Conservation (phyloP, 2,329 filamentous ascomycete species). For the Pseudocercospora ulei region DNA sequence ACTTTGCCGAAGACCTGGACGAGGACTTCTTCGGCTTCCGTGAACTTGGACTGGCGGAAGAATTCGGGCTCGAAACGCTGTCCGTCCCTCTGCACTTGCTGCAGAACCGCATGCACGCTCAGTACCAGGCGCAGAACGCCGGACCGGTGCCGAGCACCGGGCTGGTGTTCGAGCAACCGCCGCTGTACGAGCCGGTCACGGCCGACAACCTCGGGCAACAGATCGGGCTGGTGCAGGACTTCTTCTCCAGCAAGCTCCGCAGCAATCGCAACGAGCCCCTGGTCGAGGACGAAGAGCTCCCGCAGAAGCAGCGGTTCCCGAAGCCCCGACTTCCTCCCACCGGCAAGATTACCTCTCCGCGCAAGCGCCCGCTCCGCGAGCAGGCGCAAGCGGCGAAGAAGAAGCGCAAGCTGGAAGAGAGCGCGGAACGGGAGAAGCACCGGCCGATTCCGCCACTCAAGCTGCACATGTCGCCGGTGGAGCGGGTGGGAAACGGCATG, state of each 20-base stretch:
- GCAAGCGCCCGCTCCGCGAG: conserved; percentile 72
- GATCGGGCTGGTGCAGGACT: conserved; percentile 80
- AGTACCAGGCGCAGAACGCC: conserved; percentile 67
- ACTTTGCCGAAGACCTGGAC: conserved; percentile 94
- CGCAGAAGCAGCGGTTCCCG: conserved; percentile 71
- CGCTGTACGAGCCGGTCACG: conserved; percentile 66
- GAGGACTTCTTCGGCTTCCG: conserved; percentile 99
- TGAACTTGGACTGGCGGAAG: conserved; percentile 80
- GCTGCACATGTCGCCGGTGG: conserved; percentile 37
- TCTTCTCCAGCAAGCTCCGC: conserved; percentile 81
- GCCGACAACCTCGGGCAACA: conserved; percentile 66
- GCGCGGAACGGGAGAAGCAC: conserved; percentile 33
- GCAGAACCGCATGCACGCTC: conserved; percentile 78
- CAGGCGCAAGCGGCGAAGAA: conserved; percentile 78
- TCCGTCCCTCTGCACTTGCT: conserved; percentile 89
- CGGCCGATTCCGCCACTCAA: conserved; percentile 47
- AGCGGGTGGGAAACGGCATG: conserved; percentile 39
- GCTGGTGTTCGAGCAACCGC: conserved; percentile 57
- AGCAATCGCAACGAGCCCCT: conserved; percentile 73
- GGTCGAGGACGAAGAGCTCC: conserved; percentile 88
- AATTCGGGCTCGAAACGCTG: conserved; percentile 77
- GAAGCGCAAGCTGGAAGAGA: conserved; percentile 60
- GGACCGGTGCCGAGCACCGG: conserved; percentile 51
- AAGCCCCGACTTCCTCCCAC: conserved; percentile 57
- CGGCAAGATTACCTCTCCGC: conserved; percentile 75